Conservation (phyloP, 1,139 yeast genomes). For the Lodderomyces metapsilosis region DNA sequence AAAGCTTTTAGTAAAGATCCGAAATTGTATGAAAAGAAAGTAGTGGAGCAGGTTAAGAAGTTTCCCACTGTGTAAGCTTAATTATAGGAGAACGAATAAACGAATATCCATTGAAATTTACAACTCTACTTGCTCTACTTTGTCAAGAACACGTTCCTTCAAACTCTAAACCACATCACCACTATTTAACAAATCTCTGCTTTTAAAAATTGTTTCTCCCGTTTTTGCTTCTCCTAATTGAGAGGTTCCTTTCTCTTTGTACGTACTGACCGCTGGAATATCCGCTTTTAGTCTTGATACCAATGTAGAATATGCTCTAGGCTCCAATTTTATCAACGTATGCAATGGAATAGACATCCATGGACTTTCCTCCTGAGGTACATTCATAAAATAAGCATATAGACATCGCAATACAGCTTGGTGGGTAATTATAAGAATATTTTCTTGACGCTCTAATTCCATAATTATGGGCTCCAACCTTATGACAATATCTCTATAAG, state of each 20-base stretch:
- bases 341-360: slow-evolving; percentile 99
- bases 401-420: slow-evolving; percentile 96
- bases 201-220: slow-evolving; percentile 25
- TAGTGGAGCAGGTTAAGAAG: slow-evolving; percentile 75
- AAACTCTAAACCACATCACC: slow-evolving; percentile 17
- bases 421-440: slow-evolving; percentile 91
- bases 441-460: slow-evolving; percentile 97
- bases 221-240: slow-evolving; percentile 60
- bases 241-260: slow-evolving; percentile 89
- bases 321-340: slow-evolving; percentile 89
- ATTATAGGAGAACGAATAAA: too few species aligned
- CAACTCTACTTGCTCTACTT: not conserved
- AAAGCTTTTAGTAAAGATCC: slow-evolving; percentile 73
- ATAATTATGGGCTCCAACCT: slow-evolving; percentile 94
- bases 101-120: too few species aligned
- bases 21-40: slow-evolving; percentile 69
- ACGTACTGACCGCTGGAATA: slow-evolving; percentile 96
- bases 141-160: not conserved
- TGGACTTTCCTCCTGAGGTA: slow-evolving; percentile 95
- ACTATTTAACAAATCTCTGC: slow-evolving; percentile 42
- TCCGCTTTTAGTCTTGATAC: slow-evolving; percentile 91
- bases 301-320: slow-evolving; percentile 85
- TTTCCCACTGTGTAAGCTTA: slow-evolving; percentile 38
- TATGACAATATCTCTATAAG: slow-evolving; percentile 91
- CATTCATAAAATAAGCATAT: slow-evolving; percentile 97